Evolutionary conservation across 352 stramenopile genomes (phyloP), one percentile per base, ranked within the genome.

Genomic region (Thraustotheca clavata): DNA sequence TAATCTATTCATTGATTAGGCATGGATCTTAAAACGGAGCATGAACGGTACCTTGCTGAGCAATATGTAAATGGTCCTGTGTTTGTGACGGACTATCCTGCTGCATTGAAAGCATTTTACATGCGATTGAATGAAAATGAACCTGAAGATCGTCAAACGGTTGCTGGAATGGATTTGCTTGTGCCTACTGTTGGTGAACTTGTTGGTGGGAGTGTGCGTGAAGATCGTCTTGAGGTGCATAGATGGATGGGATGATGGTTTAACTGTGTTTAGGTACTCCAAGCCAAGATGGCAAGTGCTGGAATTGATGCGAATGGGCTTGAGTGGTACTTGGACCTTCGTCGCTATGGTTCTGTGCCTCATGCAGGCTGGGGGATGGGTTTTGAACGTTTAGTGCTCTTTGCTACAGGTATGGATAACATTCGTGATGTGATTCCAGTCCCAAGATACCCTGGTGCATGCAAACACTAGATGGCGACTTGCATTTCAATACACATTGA

Each of bases 11-110:
- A 20, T 11, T 14, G 72, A 84, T 36, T 97, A 96, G 89, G 93
- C n/a, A 98, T 97, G 59, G 95, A 99, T 74, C 79, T 99, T 61
- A 89, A 97, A 39, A 98, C 95, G 8, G 95, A 99, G 72, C 95
- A 99, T 62, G 96, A 99, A 70, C 82, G 95, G 6, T 98, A 90
- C 76, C 73, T 98, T 26, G 89, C 93, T 4, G 95, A 98, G 71
- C 79, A 80, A 47, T 77, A 86, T 34, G 75, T 88, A 48, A 68
- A 60, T 26, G 81, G 77, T 0, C 79, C 81, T 1, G 92, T 98
- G 7, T 99, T 99, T 72, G 94, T 99, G 62, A 98, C 98, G 48
- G 94, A 99, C 69, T 99, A 99, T 73, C 96, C 97, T 1, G 95
- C 93, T 12, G 80, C 84, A 9, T 98, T 99, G 68, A 99, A 99